Evolutionary conservation across 163 green algal species (phyloP), one percentile per base, ranked within the genome.

Genomic region (Chlamydomonas reinhardtii): DNA sequence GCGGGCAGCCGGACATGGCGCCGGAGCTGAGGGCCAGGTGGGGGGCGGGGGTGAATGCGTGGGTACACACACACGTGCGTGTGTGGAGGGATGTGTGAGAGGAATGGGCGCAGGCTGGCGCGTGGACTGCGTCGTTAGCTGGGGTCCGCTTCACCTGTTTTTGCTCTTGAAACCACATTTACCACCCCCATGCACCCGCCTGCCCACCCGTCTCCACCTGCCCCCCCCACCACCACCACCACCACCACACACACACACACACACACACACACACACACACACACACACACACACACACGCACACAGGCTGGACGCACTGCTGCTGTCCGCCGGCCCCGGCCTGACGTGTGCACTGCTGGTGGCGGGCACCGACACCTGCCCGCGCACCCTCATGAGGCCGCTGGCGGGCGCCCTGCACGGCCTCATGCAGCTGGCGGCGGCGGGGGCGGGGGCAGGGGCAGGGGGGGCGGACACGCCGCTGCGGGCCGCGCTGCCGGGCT

Each of bases 341-440:
- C 88, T 94, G 54, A 68, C 88, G 32, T 34, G 17, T 3, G 56
- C 39, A 5, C 86, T 95, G 54, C 70, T 94, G 68, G 5, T 80
- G 43, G 90, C 62, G 1, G 71, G 82, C 19, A 56, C 65, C 22
- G 92, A 93, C 76, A 91, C 90, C 6, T 85, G 77, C 54, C 90
- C 90, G 25, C 81, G 76, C 32, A 82, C 90, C 70, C 89, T 94
- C 71, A 37, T 91, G 79, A 76, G 92, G 20, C 70, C 82, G 31
- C 80, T 94, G 59, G 84, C 89, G 12, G 88, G 90, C 16, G 64
- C 74, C 11, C 87, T 95, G 62, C 82, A 24, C 32, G 79, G 52
- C 43, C 79, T 85, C 3, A n/a, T 31, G 32, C 9, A 34, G 22
- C 68, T 77, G 48, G 79, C 77, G 32, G 77, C 56, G 3, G 65